Percentiles rank a stretch among this genome's conserved stretches.
phyloP scores from a whole-genome alignment of 441 rosid genomes.

The Aquilaria agallochum region DNA sequence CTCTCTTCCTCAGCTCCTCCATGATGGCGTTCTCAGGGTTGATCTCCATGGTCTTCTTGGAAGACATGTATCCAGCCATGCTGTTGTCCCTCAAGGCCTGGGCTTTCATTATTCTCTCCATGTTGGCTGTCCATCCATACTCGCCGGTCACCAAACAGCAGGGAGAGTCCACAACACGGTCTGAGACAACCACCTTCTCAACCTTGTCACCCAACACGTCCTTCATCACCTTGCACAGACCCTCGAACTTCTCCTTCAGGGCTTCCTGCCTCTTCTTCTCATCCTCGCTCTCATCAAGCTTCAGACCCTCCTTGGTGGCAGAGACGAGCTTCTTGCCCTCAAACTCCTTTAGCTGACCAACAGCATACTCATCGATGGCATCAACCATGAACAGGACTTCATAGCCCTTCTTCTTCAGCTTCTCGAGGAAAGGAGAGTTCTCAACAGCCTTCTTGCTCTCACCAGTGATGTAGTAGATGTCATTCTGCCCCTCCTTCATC shows the following conservation, averaged over 20 bases:
- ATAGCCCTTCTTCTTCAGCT: conserved; percentile 31
- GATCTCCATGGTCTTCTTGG: conserved; percentile 37
- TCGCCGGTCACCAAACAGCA: conserved; percentile 37
- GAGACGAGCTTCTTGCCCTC: conserved; percentile 36
- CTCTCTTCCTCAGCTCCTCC: conserved; percentile 38
- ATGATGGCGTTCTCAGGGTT: conserved; percentile 34
- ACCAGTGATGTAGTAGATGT: conserved; percentile 35
- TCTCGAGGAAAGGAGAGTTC: conserved; percentile 40
- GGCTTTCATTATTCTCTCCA: conserved; percentile 43
- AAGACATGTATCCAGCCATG: conserved; percentile 33
- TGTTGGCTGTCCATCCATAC: conserved; percentile 36
- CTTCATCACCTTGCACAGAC: conserved; percentile 37
- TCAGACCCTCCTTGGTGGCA: conserved; percentile 36
- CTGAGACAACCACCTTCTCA: conserved; percentile 38
- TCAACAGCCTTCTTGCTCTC: conserved; percentile 43
- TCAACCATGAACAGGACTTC: conserved; percentile 35
- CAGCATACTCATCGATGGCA: conserved; percentile 33
- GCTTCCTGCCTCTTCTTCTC: conserved; percentile 29
- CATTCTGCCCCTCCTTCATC: conserved; percentile 39
- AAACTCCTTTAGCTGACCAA: conserved; percentile 32
- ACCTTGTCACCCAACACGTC: conserved; percentile 35
- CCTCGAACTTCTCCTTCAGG: conserved; percentile 29
- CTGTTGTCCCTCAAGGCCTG: conserved; percentile 33
- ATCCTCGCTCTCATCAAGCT: conserved; percentile 33
- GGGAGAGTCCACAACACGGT: conserved; percentile 35